phyloP scores from a whole-genome alignment of 2,329 filamentous ascomycete species.

The Dothistroma pini region DNA sequence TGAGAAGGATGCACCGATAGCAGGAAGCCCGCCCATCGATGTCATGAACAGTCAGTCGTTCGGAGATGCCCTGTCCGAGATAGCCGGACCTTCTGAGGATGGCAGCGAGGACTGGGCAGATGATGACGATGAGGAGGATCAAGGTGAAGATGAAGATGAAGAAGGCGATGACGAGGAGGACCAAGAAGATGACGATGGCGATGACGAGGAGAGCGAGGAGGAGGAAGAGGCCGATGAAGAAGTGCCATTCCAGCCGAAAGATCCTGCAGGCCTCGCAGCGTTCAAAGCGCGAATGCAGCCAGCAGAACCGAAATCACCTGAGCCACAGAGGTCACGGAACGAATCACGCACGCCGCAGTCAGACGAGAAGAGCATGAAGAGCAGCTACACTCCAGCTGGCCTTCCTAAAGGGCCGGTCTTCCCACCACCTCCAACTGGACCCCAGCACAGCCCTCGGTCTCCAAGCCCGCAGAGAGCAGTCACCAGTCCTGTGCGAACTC shows the following conservation, averaged over 20 bases:
- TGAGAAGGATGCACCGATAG: constrained; percentile 43
- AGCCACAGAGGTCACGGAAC: constrained; percentile 2
- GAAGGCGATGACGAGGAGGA: constrained; percentile 37
- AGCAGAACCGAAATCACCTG: constrained; percentile 18
- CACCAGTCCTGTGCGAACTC: constrained; percentile 42
- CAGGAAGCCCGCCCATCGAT: constrained; percentile 48
- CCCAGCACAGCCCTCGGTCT: constrained; percentile 57
- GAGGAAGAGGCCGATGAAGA: constrained; percentile 47
- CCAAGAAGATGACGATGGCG: constrained; percentile 34
- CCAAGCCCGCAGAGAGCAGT: constrained; percentile 66
- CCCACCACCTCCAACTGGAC: constrained; percentile 43
- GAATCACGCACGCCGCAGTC: constrained; percentile 24
- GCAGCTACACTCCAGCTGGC: constrained; percentile 37
- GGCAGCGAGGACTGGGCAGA: constrained; percentile 27
- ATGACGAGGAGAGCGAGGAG: constrained; percentile 32
- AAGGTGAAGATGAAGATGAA: constrained; percentile 24
- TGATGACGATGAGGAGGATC: constrained; percentile 39
- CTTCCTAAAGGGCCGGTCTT: constrained; percentile 51
- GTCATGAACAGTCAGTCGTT: constrained; percentile 27
- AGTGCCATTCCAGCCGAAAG: constrained; percentile 30
- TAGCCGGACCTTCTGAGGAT: constrained; percentile 21
- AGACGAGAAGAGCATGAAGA: constrained; percentile 23
- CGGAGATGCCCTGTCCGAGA: constrained; percentile 25
- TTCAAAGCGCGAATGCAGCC: constrained; percentile 28
- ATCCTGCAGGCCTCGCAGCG: constrained; percentile 23